Base-by-base conservation (phyloP, 305 asterid species). In the Lippia alba region DNA sequence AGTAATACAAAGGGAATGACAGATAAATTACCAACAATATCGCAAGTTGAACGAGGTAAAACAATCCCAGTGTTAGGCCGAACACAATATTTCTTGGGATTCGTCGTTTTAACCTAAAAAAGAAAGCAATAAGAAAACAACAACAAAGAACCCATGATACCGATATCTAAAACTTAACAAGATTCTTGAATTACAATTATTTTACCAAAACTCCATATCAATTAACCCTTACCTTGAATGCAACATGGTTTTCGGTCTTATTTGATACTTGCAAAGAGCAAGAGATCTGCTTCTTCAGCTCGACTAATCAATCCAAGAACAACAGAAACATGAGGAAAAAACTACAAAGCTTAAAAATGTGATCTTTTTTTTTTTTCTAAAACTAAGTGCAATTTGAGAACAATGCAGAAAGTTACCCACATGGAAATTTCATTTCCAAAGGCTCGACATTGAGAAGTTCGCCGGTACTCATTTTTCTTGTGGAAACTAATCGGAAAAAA, bases 241-340 rank as follows among this genome's bases (percentile, higher is more conserved):
- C 97, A 39, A 90, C 91, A 77, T 88, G 72, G 66, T 79, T 80
- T 34, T 87, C 92, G 2, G 89, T 79, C 75, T 85, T 89, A 74
- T 91, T 91, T 36, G 85, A 75, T 56, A 88, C 83, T 81, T 84
- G 92, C 78, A 91, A 70, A 36, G 96, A 82, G 69, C 97, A 91
- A 16, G 93, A 82, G 82, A 91, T 91, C 88, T 83, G 96, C 85
- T 87, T 91, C 92, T 78, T 88, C 84, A 88, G 70, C 80, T 91
- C 94, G 73, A 81, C 84, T 78, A 45, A 77, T 73, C 79, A 72
- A 40, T 20, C 67, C 66, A 71, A 16, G 18, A 12, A 75, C 70
- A 61, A 24, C 19, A 12, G 66, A n/a, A 57, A 67, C 12, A 63
- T 4, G 6, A 49, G 2, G 5, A 4, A n/a, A 39, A 2, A 50